Conservation (phyloP, 140 eudicot genomes). For the Stevia rebaudiana region DNA sequence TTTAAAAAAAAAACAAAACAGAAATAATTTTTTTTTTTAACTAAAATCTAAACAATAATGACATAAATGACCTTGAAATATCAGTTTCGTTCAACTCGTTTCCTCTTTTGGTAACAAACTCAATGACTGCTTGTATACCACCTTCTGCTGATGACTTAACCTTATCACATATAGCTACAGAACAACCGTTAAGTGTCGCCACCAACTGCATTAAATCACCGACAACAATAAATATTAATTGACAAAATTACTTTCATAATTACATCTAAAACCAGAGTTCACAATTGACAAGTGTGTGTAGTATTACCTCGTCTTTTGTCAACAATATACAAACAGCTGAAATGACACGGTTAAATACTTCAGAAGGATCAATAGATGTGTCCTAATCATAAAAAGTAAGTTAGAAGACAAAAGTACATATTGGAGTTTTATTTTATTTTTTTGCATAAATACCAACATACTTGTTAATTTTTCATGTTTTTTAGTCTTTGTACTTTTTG, state of each 20-base stretch:
- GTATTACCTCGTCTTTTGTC: constrained; percentile 87
- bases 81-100: constrained; percentile 73
- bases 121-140: constrained; percentile 83
- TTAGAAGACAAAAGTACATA: constrained; percentile 8
- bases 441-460: background rate
- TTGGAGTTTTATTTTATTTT: background rate
- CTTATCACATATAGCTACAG: constrained; percentile 88
- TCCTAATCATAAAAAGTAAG: constrained; percentile 48
- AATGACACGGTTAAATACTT: constrained; percentile 84
- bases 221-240: background rate
- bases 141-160: constrained; percentile 91
- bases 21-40: too few relatives aligned
- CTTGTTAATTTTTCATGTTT: background rate
- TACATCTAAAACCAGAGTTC: constrained; percentile 6
- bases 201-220: constrained; percentile 60
- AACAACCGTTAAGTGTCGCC: constrained; percentile 62
- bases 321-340: constrained; percentile 75
- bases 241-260: constrained; percentile 1
- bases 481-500: too few relatives aligned
- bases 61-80: constrained; percentile 58
- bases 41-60: background rate
- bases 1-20: constrained; percentile 9
- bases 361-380: constrained; percentile 96
- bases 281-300: too few relatives aligned
- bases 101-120: constrained; percentile 73